Conservation (phyloP, 495 filamentous ascomycete genomes). For the Pseudomonodictys pantanalensis region DNA sequence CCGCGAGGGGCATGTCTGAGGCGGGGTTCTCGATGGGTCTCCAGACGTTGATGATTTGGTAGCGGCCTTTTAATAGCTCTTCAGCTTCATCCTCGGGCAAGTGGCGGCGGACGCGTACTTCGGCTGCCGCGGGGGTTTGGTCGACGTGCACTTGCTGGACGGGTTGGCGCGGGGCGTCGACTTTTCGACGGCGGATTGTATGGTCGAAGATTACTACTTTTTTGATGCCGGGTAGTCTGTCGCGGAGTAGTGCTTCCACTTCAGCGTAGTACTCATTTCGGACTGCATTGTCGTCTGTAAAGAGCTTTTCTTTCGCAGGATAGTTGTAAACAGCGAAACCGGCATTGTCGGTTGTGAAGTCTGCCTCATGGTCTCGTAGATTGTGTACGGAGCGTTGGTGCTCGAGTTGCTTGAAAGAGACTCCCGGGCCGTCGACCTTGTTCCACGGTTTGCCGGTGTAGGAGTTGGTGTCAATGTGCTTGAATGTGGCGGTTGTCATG, state of each 20-base stretch:
- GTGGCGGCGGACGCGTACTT: conserved; percentile 38
- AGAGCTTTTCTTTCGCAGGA: conserved; percentile 36
- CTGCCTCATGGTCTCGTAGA: conserved; percentile 29
- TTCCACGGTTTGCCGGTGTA: conserved; percentile 37
- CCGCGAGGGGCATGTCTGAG: conserved; percentile 40
- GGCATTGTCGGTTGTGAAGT: conserved; percentile 38
- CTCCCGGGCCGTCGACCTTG: conserved; percentile 42
- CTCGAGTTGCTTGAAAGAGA: conserved; percentile 30
- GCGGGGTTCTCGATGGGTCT: conserved; percentile 60
- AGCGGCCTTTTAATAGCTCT: conserved; percentile 59
- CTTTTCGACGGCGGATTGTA: conserved; percentile 38
- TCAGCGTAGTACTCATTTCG: conserved; percentile 38
- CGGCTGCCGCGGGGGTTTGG: conserved; percentile 41
- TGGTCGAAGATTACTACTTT: conserved; percentile 45
- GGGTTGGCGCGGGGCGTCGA: conserved; percentile 40
- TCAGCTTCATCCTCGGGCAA: conserved; percentile 55
- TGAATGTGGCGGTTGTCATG: conserved; percentile 42
- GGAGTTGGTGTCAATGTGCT: conserved; percentile 38
- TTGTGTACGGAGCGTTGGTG: conserved; percentile 35
- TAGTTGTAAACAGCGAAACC: conserved; percentile 39
- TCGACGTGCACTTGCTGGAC: conserved; percentile 45
- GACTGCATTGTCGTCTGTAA: conserved; percentile 37
- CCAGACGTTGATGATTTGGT: conserved; percentile 80
- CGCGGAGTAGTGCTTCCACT: conserved; percentile 35
- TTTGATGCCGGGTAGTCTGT: conserved; percentile 34